Percentiles rank a stretch among this genome's conserved stretches.
Conservation (phyloP, 768 basidiomycete genomes). For the Boletus reticulatus region DNA sequence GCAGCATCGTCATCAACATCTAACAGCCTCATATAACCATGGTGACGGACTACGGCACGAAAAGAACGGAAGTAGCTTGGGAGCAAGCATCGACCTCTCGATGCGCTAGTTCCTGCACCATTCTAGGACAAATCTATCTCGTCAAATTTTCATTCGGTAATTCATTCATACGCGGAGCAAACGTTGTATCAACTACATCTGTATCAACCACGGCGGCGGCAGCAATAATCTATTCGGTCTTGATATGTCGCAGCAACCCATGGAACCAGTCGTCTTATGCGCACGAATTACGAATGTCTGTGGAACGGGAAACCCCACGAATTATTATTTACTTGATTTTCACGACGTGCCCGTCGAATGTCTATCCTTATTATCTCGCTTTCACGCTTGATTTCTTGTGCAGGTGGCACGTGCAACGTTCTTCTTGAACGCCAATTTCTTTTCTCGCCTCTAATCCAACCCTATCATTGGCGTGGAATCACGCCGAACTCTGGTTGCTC, state of each 20-base stretch:
- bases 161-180: conserved; percentile 26
- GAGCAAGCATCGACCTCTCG: conserved; percentile 32
- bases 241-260: conserved; percentile 24
- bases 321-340: conserved; percentile 20
- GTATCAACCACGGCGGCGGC: conserved; percentile 31
- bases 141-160: conserved; percentile 17
- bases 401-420: conserved; percentile 8
- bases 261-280: conserved; percentile 18
- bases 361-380: conserved; percentile 31
- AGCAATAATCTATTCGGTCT: conserved; percentile 30
- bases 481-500: conserved; percentile 7
- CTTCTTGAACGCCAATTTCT: conserved; percentile 2
- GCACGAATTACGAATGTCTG: conserved; percentile 27
- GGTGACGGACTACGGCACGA: conserved; percentile 27
- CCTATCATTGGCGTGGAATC: conserved; percentile 1
- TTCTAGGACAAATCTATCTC: conserved; percentile 12
- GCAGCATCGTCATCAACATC: conserved; percentile 44
- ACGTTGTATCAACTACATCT: conserved; percentile 35
- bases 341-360: conserved; percentile 11
- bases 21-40: conserved; percentile 11
- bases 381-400: conserved; percentile 18
- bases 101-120: conserved; percentile 17
- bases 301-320: conserved; percentile 17
- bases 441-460: not conserved
- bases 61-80: conserved; percentile 23